Evolutionary conservation across 345 rosid species (phyloP).

Genomic region (Eucalyptus cloeziana): DNA sequence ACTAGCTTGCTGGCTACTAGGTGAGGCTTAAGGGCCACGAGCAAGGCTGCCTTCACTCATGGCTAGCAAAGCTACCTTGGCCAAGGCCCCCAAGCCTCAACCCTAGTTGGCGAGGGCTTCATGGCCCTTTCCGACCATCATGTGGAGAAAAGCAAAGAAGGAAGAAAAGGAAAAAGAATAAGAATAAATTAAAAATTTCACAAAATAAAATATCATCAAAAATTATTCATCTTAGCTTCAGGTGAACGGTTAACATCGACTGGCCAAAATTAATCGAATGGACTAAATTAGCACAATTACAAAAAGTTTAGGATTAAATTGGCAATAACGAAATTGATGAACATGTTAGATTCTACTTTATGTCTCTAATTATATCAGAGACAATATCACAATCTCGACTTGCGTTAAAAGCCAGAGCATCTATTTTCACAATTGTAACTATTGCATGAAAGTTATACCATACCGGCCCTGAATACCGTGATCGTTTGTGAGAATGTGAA

Average conservation of each 20-base stretch:
- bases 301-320: rapidly evolving
- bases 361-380: neutral
- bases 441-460: neutral
- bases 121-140: rapidly evolving
- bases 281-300: rapidly evolving
- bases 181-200: rapidly evolving
- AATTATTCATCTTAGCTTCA: too few relatives aligned
- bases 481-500: neutral
- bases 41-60: too few relatives aligned
- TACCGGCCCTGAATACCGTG: rapidly evolving
- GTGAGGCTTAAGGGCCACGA: too few relatives aligned
- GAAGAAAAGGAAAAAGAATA: too few relatives aligned
- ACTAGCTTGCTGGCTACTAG: too few relatives aligned
- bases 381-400: neutral
- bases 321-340: neutral
- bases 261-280: rapidly evolving
- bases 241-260: rapidly evolving
- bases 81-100: too few relatives aligned
- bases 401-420: neutral
- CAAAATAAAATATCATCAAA: too few relatives aligned
- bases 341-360: neutral
- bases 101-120: too few relatives aligned
- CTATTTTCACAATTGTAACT: neutral
- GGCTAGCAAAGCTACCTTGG: too few relatives aligned
- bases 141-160: too few relatives aligned